Conservation (phyloP, 257 asterid species). For the Fraxinus excelsior region DNA sequence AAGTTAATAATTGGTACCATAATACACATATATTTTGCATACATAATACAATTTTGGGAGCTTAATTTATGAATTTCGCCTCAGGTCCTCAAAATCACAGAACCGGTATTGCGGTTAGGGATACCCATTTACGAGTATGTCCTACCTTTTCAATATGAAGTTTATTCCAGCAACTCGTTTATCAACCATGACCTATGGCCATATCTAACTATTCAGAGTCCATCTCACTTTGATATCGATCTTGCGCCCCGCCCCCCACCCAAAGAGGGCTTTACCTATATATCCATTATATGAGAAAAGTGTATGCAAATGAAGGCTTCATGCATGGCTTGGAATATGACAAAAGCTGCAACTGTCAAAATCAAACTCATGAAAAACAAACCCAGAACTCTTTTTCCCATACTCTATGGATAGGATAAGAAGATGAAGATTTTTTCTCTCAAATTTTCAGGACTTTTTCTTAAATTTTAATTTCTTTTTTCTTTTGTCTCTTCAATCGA, state of each 20-base stretch:
- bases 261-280: not conserved
- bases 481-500: constrained; percentile 18
- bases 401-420: constrained; percentile 57
- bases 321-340: constrained; percentile 43
- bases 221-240: too few relatives aligned
- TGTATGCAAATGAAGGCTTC: constrained; percentile 23
- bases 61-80: too few relatives aligned
- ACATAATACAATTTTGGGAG: too few relatives aligned
- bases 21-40: too few relatives aligned
- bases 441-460: not conserved
- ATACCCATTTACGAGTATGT: not conserved
- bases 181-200: too few relatives aligned
- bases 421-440: not conserved
- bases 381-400: constrained; percentile 56
- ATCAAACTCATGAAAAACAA: constrained; percentile 51
- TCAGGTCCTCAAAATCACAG: too few relatives aligned
- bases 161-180: too few relatives aligned
- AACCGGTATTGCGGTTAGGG: too few relatives aligned
- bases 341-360: constrained; percentile 48
- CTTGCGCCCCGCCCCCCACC: too few relatives aligned
- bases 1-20: too few relatives aligned
- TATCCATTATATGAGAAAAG: not conserved
- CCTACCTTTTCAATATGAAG: not conserved
- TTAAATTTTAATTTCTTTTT: not conserved
- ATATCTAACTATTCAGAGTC: too few relatives aligned